These are phyloP conservation scores for Pisolithus sp. DNA, from an alignment of 768 basidiomycete species.

Conservation along the genomic window DNA sequence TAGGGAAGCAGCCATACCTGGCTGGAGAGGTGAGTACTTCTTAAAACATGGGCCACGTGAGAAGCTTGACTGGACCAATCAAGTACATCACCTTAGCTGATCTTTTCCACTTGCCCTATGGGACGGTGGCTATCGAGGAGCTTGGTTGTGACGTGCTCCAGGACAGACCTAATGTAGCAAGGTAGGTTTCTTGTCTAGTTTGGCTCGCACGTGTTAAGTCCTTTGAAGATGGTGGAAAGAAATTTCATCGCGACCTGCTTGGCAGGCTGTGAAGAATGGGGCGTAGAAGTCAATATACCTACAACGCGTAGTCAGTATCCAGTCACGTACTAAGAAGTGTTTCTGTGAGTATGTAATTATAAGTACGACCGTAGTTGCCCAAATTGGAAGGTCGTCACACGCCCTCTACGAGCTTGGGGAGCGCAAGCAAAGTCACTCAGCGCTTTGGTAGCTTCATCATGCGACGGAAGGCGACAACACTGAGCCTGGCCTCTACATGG, in stretches of 20 bases:
- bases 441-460: neutral
- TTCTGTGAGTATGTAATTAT: no score
- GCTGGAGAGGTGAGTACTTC: conserved; percentile 44
- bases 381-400: no score
- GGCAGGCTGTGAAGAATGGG: conserved; percentile 39
- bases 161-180: conserved; percentile 20
- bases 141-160: conserved; percentile 16
- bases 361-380: no score
- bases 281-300: conserved; percentile 8
- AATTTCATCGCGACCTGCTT: conserved; percentile 39
- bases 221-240: conserved; percentile 47
- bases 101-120: conserved; percentile 40
- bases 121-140: conserved; percentile 20
- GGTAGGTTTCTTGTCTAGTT: conserved; percentile 8
- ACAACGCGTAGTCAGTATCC: no score
- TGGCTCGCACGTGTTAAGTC: neutral
- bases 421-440: neutral
- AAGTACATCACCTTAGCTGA: conserved; percentile 42
- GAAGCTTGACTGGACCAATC: neutral
- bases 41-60: neutral
- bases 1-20: conserved; percentile 47
- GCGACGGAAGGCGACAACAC: neutral
- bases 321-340: no score
- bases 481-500: neutral
- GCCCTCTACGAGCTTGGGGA: no score